phyloP scores from a whole-genome alignment of 306 rosid species.

The Chamaecrista fasciculata region DNA sequence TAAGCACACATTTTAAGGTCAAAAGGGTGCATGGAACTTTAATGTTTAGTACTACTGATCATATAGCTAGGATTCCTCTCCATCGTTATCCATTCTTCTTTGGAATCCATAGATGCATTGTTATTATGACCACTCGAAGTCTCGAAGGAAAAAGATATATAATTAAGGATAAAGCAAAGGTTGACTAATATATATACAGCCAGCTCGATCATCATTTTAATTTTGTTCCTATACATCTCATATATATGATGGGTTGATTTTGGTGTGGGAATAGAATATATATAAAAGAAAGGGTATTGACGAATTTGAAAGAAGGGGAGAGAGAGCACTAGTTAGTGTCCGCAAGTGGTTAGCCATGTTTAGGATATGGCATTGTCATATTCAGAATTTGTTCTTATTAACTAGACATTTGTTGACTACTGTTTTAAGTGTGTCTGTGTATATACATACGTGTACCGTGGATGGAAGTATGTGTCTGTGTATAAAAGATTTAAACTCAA shows the following conservation, averaged over 20 bases:
- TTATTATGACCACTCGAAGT: neutral
- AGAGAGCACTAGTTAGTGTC: neutral
- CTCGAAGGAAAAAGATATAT: no score
- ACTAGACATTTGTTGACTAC: no score
- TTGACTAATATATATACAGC: no score
- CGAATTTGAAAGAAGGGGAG: neutral
- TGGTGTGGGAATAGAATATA: conserved; percentile 42
- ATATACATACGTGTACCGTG: no score
- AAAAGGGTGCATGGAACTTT: conserved; percentile 15
- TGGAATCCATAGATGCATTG: conserved; percentile 8
- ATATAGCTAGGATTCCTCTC: no score
- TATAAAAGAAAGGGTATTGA: no score
- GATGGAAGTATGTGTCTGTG: no score
- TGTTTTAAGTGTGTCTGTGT: no score
- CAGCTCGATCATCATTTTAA: no score
- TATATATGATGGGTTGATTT: conserved; percentile 17
- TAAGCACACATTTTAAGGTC: conserved; percentile 29
- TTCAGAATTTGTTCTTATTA: conserved; percentile 32
- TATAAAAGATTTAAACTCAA: no score
- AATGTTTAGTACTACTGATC: no score
- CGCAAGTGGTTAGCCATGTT: conserved; percentile 17
- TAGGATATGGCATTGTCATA: conserved; percentile 30
- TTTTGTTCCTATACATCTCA: no score
- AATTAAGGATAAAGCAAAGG: conserved; percentile 19
- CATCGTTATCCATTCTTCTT: neutral